Percentiles rank a stretch among this genome's conserved stretches.
phyloP scores from a whole-genome alignment of 305 asterid genomes.

The Nicotiana rustica region DNA sequence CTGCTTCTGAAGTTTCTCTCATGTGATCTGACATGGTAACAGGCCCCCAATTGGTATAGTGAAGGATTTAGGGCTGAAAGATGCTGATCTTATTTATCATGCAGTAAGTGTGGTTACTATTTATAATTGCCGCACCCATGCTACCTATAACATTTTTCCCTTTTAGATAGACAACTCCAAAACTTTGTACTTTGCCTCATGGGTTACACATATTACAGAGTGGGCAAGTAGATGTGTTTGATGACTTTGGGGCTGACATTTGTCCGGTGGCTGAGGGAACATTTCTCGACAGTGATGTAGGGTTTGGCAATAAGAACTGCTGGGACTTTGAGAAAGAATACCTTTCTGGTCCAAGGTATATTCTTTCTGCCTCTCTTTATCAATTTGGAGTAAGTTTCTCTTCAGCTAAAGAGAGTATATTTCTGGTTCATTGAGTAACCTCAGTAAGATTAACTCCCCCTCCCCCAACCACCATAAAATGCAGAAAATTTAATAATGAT shows the following conservation, averaged over 20 bases:
- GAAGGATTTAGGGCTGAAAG: slow-evolving; percentile 47
- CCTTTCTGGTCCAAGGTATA: slow-evolving; percentile 59
- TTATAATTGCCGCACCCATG: slow-evolving; percentile 15
- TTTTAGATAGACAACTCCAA: slow-evolving; percentile 24
- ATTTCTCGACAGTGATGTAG: slow-evolving; percentile 49
- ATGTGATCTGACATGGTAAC: slow-evolving; percentile 40
- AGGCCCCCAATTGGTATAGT: slow-evolving; percentile 56
- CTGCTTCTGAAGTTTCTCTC: slow-evolving; percentile 33
- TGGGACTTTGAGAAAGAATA: slow-evolving; percentile 46
- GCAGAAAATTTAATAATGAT: not conserved
- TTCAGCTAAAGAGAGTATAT: slow-evolving; percentile 6
- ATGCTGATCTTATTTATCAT: slow-evolving; percentile 26
- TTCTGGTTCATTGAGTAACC: slow-evolving; percentile 4
- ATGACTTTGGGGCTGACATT: slow-evolving; percentile 53
- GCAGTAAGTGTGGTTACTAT: slow-evolving; percentile 17
- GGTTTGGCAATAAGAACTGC: slow-evolving; percentile 43
- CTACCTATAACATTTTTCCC: slow-evolving; percentile 24
- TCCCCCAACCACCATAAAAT: slow-evolving; percentile 4
- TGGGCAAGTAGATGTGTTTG: slow-evolving; percentile 48
- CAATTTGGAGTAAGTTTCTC: slow-evolving; percentile 10
- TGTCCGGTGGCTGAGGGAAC: slow-evolving; percentile 50
- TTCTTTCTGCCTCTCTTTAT: not conserved
- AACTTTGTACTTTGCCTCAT: not conserved
- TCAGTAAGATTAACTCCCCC: not conserved
- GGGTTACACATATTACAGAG: slow-evolving; percentile 43